A percentile compares a stretch with the other conserved stretches of the same genome.
These are phyloP conservation scores for Parasitella parasitica DNA, from an alignment of 371 early-diverging fungal species.

Conservation along the genomic window DNA sequence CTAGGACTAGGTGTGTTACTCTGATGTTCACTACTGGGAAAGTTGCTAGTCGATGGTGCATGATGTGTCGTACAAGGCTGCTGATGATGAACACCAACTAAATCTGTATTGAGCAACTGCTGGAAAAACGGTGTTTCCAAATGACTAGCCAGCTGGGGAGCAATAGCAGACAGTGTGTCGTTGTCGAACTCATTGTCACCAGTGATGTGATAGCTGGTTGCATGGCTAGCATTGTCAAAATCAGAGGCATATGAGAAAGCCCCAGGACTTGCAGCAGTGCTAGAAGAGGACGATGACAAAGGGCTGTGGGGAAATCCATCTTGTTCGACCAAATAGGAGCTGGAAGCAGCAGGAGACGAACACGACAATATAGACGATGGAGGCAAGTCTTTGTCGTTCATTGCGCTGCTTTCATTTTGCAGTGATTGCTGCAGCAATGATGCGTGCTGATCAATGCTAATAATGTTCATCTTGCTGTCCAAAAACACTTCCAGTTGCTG, in stretches of 20 bases:
- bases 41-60: neutral
- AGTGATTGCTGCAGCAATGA: neutral
- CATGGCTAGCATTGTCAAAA: neutral
- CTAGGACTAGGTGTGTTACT: neutral
- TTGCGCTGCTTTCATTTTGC: neutral
- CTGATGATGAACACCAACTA: slow-evolving; percentile 7
- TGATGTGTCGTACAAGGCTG: neutral
- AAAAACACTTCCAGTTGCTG: slow-evolving; percentile 37
- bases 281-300: neutral
- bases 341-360: neutral
- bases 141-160: slow-evolving; percentile 37
- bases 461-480: slow-evolving; percentile 27
- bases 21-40: neutral
- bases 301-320: neutral
- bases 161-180: slow-evolving; percentile 15
- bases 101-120: slow-evolving; percentile 25
- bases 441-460: slow-evolving; percentile 10
- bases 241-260: neutral
- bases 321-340: neutral
- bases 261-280: neutral
- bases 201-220: neutral
- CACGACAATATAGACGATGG: slow-evolving; percentile 2
- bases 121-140: slow-evolving; percentile 37
- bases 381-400: neutral
- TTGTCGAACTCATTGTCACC: neutral